phyloP scores from a whole-genome alignment of 2,329 filamentous ascomycete species.

The Tolypocladium ovalisporum region DNA sequence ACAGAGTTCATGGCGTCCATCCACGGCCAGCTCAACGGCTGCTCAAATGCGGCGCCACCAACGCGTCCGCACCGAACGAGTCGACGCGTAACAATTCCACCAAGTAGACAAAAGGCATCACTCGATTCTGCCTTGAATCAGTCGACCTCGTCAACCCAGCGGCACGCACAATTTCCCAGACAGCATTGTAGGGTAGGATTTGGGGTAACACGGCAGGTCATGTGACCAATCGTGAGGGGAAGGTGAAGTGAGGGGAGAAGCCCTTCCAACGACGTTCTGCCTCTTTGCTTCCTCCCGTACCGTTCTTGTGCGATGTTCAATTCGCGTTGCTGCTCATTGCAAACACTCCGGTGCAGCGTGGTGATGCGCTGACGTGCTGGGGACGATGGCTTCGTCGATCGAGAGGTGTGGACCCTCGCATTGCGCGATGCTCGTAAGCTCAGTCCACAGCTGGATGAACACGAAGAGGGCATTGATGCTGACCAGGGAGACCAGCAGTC shows the following conservation, averaged over 20 bases:
- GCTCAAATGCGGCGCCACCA: neutral
- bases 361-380: neutral
- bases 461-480: neutral
- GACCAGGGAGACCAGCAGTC: neutral
- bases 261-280: neutral
- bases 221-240: slow-evolving; percentile 21
- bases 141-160: neutral
- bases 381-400: neutral
- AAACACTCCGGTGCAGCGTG: neutral
- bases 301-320: neutral
- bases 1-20: neutral
- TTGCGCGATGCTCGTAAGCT: neutral
- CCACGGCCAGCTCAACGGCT: neutral
- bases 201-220: slow-evolving; percentile 15
- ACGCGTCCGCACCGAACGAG: neutral
- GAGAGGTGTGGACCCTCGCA: neutral
- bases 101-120: neutral
- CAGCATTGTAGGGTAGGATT: neutral
- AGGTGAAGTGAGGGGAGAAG: slow-evolving; percentile 8
- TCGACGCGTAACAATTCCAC: neutral
- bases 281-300: neutral
- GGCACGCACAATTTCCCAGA: neutral
- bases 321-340: neutral
- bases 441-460: neutral
- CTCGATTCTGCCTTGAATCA: neutral